Percentiles rank a stretch among this genome's conserved stretches.
Evolutionary conservation across 345 rosid species (phyloP).

Genomic region (Acer saccharum): DNA sequence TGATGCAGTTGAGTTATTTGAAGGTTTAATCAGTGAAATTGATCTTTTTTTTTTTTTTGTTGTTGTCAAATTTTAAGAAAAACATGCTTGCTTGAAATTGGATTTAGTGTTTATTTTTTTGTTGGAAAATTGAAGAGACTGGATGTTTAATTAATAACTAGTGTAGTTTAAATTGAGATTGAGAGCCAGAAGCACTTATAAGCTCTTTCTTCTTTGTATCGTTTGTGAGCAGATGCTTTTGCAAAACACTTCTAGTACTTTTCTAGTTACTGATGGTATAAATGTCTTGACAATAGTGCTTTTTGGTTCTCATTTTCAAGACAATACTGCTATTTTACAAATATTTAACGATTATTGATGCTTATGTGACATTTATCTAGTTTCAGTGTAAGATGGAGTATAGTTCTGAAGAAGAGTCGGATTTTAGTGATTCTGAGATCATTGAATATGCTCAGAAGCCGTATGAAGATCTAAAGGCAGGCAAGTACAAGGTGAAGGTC

Average conservation of each 20-base stretch:
- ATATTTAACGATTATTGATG: not conserved
- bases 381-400: slow-evolving; percentile 43
- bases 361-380: not conserved
- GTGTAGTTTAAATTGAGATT: not conserved
- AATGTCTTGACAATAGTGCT: not conserved
- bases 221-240: not conserved
- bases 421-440: slow-evolving; percentile 83
- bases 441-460: slow-evolving; percentile 57
- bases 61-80: not conserved
- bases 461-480: slow-evolving; percentile 47
- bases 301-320: not conserved
- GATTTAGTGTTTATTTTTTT: not conserved
- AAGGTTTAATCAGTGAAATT: not conserved
- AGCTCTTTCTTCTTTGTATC: not conserved
- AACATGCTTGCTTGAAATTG: not conserved
- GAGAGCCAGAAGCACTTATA: not conserved
- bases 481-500: slow-evolving; percentile 58
- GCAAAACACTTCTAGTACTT: not conserved
- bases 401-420: slow-evolving; percentile 77
- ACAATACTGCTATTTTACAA: not conserved
- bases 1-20: not conserved
- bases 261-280: not conserved
- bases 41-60: too few relatives aligned
- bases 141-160: not conserved
- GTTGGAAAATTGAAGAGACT: not conserved